A percentile compares a stretch with the other conserved stretches of the same genome.
These are phyloP conservation scores for Cotoneaster glaucophyllus DNA, from an alignment of 306 rosid species.

Conservation along the genomic window DNA sequence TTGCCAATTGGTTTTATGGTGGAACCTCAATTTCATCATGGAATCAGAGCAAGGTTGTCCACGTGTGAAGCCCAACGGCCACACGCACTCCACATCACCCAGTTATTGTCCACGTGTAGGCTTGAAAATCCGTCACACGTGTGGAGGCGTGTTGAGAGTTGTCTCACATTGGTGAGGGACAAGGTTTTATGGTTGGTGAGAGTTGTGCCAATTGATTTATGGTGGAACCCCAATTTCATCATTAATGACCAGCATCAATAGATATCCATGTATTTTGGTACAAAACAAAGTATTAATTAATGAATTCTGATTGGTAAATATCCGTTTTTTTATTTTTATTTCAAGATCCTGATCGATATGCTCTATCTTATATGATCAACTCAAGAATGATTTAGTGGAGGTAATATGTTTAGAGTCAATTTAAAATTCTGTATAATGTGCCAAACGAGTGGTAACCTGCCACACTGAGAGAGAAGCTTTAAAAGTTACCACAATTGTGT, in stretches of 20 bases:
- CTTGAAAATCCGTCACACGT: too few relatives aligned
- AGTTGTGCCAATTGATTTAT: too few relatives aligned
- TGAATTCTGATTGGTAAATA: not conserved
- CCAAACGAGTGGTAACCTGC: constrained; percentile 22
- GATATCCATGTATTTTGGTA: constrained; percentile 19
- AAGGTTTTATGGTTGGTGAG: too few relatives aligned
- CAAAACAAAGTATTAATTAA: constrained; percentile 19
- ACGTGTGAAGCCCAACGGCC: too few relatives aligned
- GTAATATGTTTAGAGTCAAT: constrained; percentile 12
- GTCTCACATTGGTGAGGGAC: too few relatives aligned
- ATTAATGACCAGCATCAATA: constrained; percentile 18
- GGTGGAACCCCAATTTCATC: too few relatives aligned
- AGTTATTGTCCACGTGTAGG: too few relatives aligned
- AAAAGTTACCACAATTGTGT: not conserved
- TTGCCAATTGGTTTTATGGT: too few relatives aligned
- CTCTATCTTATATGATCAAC: constrained; percentile 9
- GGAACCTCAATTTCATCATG: too few relatives aligned
- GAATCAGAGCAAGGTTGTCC: too few relatives aligned
- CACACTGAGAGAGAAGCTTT: not conserved
- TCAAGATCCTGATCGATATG: not conserved
- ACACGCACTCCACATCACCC: too few relatives aligned
- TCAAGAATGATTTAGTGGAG: constrained; percentile 28
- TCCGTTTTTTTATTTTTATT: not conserved
- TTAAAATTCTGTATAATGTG: constrained; percentile 17
- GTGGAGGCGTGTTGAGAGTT: too few relatives aligned